A percentile compares a stretch with the other conserved stretches of the same genome.
Evolutionary conservation across 1,284 basidiomycete species (phyloP).

Genomic region (Cryptococcus sp.): DNA sequence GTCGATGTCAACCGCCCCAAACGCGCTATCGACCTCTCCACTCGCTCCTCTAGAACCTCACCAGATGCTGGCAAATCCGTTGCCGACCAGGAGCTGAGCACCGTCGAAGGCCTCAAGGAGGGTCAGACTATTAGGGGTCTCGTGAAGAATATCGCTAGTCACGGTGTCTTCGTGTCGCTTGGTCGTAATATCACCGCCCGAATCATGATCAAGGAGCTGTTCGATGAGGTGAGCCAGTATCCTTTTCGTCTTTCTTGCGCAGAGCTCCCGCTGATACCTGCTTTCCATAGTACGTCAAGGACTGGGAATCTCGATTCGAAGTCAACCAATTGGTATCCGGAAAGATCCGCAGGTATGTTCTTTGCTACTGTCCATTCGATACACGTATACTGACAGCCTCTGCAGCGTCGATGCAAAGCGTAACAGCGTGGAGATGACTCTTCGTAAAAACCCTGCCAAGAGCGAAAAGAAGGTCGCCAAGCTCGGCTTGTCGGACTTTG

Average conservation of each 20-base stretch:
- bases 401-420: constrained; percentile 66
- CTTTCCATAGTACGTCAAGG: constrained; percentile 77
- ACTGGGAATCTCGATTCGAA: constrained; percentile 85
- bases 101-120: constrained; percentile 66
- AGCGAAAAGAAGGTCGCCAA: constrained; percentile 53
- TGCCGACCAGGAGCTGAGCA: constrained; percentile 70
- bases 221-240: constrained; percentile 70
- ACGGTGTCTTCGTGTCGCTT: constrained; percentile 88
- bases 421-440: constrained; percentile 84
- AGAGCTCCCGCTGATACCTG: constrained; percentile 10
- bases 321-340: constrained; percentile 84
- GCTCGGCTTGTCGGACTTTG: constrained; percentile 61
- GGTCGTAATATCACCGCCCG: constrained; percentile 82
- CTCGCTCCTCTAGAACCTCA: constrained; percentile 69
- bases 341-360: constrained; percentile 68
- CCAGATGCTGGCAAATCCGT: constrained; percentile 52
- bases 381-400: constrained; percentile 14
- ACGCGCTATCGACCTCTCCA: constrained; percentile 74
- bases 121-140: constrained; percentile 81
- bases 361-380: background rate
- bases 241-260: background rate
- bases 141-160: constrained; percentile 75
- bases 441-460: constrained; percentile 62
- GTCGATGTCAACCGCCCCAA: constrained; percentile 67
- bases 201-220: constrained; percentile 90